phyloP scores from a whole-genome alignment of 768 basidiomycete genomes.

The Guyanaporus albipodus region DNA sequence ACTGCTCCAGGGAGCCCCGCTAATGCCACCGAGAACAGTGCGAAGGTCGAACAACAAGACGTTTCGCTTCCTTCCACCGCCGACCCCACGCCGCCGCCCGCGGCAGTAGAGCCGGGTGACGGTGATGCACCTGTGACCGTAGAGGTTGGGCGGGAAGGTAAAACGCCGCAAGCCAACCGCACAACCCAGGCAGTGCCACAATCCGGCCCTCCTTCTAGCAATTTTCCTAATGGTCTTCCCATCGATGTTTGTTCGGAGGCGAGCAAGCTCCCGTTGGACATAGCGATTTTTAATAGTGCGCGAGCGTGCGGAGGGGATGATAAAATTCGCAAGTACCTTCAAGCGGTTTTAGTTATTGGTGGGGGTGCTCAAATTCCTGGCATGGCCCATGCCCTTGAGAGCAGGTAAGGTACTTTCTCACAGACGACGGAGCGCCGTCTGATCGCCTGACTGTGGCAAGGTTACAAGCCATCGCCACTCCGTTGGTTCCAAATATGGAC shows the following conservation, averaged over 20 bases:
- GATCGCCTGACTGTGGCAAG: constrained; percentile 23
- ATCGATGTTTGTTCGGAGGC: constrained; percentile 85
- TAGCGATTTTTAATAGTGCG: constrained; percentile 89
- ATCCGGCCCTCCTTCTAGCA: constrained; percentile 25
- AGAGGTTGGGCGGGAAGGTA: constrained; percentile 45
- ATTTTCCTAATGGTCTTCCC: constrained; percentile 42
- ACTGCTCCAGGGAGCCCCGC: constrained; percentile 19
- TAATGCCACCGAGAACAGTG: constrained; percentile 21
- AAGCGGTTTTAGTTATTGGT: constrained; percentile 84
- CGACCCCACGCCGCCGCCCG: constrained; percentile 30
- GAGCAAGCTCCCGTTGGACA: constrained; percentile 85
- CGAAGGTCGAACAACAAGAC: constrained; percentile 36
- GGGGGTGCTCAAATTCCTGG: constrained; percentile 79
- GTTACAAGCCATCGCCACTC: constrained; percentile 79
- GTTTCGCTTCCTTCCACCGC: constrained; percentile 31
- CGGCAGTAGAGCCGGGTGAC: constrained; percentile 15
- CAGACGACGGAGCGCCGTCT: neutral
- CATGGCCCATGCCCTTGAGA: constrained; percentile 81
- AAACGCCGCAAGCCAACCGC: constrained; percentile 26
- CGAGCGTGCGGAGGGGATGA: constrained; percentile 87
- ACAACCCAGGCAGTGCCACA: constrained; percentile 22
- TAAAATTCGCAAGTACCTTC: constrained; percentile 83
- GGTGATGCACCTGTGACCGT: constrained; percentile 39
- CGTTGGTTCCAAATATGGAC: constrained; percentile 78
- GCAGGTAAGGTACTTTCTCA: constrained; percentile 49